These are phyloP conservation scores for Penicillium cinerascens DNA, from an alignment of 495 filamentous ascomycete species.

Conservation along the genomic window DNA sequence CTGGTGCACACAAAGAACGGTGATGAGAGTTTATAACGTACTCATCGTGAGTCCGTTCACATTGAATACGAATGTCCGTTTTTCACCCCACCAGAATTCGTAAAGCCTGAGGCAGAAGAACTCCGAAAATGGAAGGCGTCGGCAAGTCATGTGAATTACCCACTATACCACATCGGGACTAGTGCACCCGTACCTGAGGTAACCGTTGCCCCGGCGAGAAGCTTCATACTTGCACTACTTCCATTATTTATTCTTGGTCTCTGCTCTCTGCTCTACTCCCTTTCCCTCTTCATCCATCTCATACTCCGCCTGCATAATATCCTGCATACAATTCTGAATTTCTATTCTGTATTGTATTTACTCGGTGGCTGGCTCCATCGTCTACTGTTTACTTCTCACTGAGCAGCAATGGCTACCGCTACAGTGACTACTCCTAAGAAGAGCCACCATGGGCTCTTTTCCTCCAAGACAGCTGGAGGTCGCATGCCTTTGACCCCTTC, in stretches of 20 bases:
- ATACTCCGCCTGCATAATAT: constrained; percentile 31
- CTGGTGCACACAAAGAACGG: background rate
- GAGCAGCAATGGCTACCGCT: constrained; percentile 74
- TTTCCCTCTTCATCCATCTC: constrained; percentile 19
- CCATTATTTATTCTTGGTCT: constrained; percentile 40
- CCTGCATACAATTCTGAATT: constrained; percentile 18
- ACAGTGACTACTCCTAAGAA: constrained; percentile 89
- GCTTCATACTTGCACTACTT: constrained; percentile 27
- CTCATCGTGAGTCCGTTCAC: background rate
- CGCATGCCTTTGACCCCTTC: constrained; percentile 94
- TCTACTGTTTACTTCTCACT: constrained; percentile 7
- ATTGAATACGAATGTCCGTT: background rate
- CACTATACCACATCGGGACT: constrained; percentile 16
- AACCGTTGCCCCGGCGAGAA: constrained; percentile 41
- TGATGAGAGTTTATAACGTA: background rate
- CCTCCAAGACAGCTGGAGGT: constrained; percentile 85
- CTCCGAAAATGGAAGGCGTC: constrained; percentile 22
- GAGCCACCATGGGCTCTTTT: constrained; percentile 90
- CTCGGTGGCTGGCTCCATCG: constrained; percentile 14
- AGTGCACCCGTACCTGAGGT: constrained; percentile 36
- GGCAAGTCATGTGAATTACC: constrained; percentile 29
- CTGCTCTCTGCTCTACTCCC: constrained; percentile 12
- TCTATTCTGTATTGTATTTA: constrained; percentile 18
- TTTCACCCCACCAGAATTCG: background rate
- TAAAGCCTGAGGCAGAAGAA: constrained; percentile 5